Conservation (phyloP, 2,329 filamentous ascomycete species). For the Calonectria pauciramosa region DNA sequence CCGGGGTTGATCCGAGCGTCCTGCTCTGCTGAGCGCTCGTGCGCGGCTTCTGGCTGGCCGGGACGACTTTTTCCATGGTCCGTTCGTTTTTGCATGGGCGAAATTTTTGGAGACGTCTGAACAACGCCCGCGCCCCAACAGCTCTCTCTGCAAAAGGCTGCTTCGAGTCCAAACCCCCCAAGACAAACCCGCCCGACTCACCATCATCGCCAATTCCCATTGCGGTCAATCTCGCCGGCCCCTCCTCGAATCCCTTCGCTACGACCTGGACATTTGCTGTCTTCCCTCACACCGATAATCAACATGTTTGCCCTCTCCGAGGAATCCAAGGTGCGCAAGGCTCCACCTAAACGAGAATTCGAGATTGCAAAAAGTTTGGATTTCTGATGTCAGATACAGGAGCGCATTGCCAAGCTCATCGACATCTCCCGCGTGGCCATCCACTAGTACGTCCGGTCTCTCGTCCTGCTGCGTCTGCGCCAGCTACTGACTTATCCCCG, state of each 20-base stretch:
- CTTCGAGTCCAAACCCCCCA: background rate
- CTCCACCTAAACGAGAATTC: constrained; percentile 9
- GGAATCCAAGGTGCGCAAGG: constrained; percentile 86
- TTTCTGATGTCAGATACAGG: constrained; percentile 65
- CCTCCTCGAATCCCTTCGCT: background rate
- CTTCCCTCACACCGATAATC: constrained; percentile 32
- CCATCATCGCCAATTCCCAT: constrained; percentile 22
- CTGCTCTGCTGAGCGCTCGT: background rate
- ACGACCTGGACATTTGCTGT: background rate
- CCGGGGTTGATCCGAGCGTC: constrained; percentile 49
- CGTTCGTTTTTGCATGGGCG: constrained; percentile 28
- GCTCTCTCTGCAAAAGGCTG: constrained; percentile 24
- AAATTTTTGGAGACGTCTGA: constrained; percentile 43
- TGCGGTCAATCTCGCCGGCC: constrained; percentile 7
- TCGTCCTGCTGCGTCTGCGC: background rate
- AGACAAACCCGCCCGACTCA: background rate
- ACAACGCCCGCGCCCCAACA: constrained; percentile 32
- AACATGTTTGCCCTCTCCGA: constrained; percentile 84
- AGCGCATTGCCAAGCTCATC: constrained; percentile 97
- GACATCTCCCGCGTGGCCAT: constrained; percentile 93
- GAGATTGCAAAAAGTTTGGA: constrained; percentile 7
- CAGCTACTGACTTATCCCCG: constrained; percentile 51
- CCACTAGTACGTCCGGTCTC: constrained; percentile 81
- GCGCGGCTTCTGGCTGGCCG: background rate
- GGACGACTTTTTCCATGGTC: constrained; percentile 45